Conservation (phyloP, 495 filamentous ascomycete species). For the Bacidia rubella region DNA sequence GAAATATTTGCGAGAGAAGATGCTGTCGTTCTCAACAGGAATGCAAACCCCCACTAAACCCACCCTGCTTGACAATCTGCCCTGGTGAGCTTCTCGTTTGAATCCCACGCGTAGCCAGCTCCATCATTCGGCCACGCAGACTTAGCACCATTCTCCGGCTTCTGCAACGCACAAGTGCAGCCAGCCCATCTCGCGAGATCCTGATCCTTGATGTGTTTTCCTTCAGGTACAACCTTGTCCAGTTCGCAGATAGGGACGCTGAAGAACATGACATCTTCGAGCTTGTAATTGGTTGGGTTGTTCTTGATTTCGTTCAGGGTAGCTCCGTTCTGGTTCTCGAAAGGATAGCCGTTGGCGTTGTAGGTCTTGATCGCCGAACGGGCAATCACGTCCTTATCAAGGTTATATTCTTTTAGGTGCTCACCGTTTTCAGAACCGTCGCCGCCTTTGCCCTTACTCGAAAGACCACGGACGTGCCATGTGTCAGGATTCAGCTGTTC, state of each 20-base stretch:
- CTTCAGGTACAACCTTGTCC: not conserved
- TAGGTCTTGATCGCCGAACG: not conserved
- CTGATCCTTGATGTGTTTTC: not conserved
- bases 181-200: not conserved
- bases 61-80: no score
- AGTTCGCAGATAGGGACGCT: not conserved
- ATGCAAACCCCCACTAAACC: no score
- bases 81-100: no score
- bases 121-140: no score
- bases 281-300: not conserved
- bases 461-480: not conserved
- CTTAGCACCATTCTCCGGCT: no score
- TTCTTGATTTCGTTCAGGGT: not conserved
- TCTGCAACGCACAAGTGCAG: not conserved
- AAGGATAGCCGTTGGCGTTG: not conserved
- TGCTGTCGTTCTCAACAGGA: no score
- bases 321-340: not conserved
- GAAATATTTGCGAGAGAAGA: no score
- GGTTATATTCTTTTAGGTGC: not conserved
- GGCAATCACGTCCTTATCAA: not conserved
- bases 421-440: not conserved
- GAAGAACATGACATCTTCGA: not conserved
- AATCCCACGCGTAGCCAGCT: no score
- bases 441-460: not conserved
- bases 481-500: not conserved